These are phyloP conservation scores for Mucor indicus DNA, from an alignment of 371 early-diverging fungal species.

Conservation along the genomic window DNA sequence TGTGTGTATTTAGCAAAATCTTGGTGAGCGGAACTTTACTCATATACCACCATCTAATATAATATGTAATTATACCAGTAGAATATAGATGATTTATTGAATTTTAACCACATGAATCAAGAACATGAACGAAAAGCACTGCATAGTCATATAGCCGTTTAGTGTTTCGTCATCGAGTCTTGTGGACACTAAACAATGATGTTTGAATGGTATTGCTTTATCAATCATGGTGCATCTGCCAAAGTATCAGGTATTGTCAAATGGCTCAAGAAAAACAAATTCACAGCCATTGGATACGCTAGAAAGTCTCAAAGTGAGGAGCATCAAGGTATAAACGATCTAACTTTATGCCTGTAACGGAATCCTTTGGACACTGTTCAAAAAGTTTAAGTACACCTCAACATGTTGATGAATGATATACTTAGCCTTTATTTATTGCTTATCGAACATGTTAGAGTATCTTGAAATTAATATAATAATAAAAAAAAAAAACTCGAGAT, in stretches of 20 bases:
- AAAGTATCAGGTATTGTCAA: constrained; percentile 12
- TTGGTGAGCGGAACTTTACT: too few species aligned
- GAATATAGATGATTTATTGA: too few species aligned
- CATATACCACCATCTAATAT: too few species aligned
- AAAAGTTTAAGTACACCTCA: too few species aligned
- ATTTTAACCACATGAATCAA: constrained; percentile 8
- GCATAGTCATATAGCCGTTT: constrained; percentile 7
- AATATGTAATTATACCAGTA: too few species aligned
- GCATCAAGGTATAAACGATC: background rate
- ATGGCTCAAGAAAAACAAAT: constrained; percentile 6
- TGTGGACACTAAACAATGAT: constrained; percentile 9
- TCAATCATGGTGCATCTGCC: constrained; percentile 11
- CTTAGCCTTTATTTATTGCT: too few species aligned
- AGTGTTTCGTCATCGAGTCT: constrained; percentile 9
- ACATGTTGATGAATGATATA: too few species aligned
- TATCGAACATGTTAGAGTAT: too few species aligned
- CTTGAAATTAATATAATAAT: background rate
- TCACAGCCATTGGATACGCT: constrained; percentile 10
- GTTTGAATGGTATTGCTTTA: constrained; percentile 10
- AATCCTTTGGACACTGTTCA: background rate
- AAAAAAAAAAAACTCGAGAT: background rate
- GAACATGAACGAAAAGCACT: constrained; percentile 5
- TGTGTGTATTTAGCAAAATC: too few species aligned
- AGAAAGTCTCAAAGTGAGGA: constrained; percentile 8
- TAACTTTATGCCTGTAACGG: too few species aligned